phyloP scores from a whole-genome alignment of 768 basidiomycete genomes.

The Boletus vermiculosoides region DNA sequence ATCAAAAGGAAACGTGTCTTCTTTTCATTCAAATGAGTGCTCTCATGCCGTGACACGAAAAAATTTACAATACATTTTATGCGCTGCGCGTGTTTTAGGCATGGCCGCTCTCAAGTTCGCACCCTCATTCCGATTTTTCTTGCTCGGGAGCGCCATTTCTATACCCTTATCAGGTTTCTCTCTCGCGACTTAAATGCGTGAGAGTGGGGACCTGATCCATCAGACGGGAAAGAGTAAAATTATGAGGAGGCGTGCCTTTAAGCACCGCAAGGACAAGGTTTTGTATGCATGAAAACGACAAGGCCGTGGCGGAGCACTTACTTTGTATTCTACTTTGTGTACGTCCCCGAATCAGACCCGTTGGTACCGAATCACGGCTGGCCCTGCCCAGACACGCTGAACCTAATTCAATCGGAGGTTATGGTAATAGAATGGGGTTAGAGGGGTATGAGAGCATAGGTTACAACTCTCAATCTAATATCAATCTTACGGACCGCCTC shows the following conservation, averaged over 20 bases:
- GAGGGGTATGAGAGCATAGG: conserved; percentile 10
- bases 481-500: conserved; percentile 15
- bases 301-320: conserved; percentile 7
- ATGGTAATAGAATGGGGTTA: conserved; percentile 10
- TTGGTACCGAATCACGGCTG: conserved; percentile 7
- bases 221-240: conserved; percentile 17
- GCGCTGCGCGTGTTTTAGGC: conserved; percentile 28
- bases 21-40: conserved; percentile 17
- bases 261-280: conserved; percentile 35
- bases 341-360: background rate
- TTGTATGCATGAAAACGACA: conserved; percentile 7
- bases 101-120: conserved; percentile 23
- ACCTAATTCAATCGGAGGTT: conserved; percentile 12
- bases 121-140: conserved; percentile 18
- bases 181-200: conserved; percentile 19
- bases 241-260: conserved; percentile 21
- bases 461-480: conserved; percentile 10
- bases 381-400: conserved; percentile 7
- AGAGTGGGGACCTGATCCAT: conserved; percentile 19
- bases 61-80: conserved; percentile 12
- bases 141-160: conserved; percentile 23
- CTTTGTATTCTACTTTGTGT: background rate
- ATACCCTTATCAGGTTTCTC: conserved; percentile 7
- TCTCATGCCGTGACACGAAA: conserved; percentile 19
- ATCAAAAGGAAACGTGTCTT: conserved; percentile 8